Base-by-base conservation (phyloP, 148 eudicot species). In the Fagopyrum homotropicum region DNA sequence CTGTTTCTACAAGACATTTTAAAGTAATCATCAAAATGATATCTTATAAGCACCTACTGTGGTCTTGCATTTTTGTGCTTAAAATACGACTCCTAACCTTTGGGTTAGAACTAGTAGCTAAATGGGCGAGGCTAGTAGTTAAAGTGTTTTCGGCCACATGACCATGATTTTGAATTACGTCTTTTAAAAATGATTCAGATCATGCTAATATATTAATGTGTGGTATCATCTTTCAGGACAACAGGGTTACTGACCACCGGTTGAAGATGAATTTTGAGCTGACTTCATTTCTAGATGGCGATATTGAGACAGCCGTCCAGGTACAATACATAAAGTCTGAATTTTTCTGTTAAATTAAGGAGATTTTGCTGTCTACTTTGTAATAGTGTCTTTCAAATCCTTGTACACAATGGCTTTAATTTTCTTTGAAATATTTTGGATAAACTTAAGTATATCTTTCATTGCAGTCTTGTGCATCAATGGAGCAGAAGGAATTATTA, bases 251-350 rank as follows among this genome's bases (percentile, higher is more conserved):
- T 16, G 99, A 95, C 82, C 99, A 92, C 81, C 80, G 99, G 78
- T 74, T 95, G 75, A 95, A 95, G 83, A 88, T 95, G 94, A 95
- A 95, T 80, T 95, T 95, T 61, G 93, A 86, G 81, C 98, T 95
- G 26, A 86, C 90, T 16, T 83, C 90, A 43, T 95, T 95, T 82
- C 88, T 95, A 60, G 84, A 83, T 40, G 99, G 99, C 56, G 87
- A 90, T 79, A 85, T 95, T 17, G 99, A 95, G 83, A 84, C 92
- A 61, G 96, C 99, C 17, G 82, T 95, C 45, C 94, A 95, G 98
- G 99, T 95, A 85, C 60, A 61, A 4, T 16, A 16, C 64, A 59
- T 17, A 16, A 26, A 6, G 43, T 61, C 9, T 40, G 46, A 35
- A 6, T 66, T 12, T 43, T 40, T 40, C 16, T 66, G 47, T 66